Percentiles rank a stretch among this genome's conserved stretches.
Evolutionary conservation across 1,284 basidiomycete genomes (phyloP).

Genomic region (Ustilago bromivora): DNA sequence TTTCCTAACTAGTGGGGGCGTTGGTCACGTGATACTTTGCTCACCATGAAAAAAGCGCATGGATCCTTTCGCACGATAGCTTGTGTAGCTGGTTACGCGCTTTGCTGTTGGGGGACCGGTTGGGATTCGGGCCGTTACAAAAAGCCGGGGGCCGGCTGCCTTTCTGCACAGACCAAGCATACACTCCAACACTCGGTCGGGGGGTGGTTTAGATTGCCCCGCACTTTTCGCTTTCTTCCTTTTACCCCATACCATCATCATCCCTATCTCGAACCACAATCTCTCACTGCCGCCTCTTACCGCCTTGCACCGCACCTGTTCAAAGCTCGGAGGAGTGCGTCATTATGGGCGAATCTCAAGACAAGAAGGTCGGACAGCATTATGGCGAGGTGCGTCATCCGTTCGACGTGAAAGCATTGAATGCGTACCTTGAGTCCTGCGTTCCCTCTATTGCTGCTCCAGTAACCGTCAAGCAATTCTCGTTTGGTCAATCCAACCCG

Average conservation of each 20-base stretch:
- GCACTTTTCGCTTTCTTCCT: not conserved
- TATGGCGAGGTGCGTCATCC: conserved; percentile 57
- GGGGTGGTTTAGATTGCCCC: not conserved
- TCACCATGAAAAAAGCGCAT: too few species aligned
- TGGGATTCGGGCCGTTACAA: not conserved
- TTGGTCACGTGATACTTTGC: too few species aligned
- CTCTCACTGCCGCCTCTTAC: not conserved
- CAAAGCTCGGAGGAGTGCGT: not conserved
- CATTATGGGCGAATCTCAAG: not conserved
- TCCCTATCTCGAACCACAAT: not conserved
- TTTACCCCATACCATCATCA: not conserved
- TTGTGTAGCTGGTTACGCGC: too few species aligned
- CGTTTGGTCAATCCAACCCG: conserved; percentile 81
- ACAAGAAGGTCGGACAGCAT: conserved; percentile 51
- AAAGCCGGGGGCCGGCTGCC: not conserved
- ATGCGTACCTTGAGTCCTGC: conserved; percentile 75
- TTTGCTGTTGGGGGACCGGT: not conserved
- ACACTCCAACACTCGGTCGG: not conserved
- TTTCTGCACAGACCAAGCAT: conserved; percentile 14
- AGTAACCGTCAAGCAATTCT: conserved; percentile 89
- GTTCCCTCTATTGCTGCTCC: conserved; percentile 77
- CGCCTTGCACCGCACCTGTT: not conserved
- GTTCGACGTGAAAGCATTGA: conserved; percentile 47
- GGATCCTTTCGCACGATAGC: too few species aligned
- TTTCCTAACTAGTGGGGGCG: fast-evolving